A percentile compares a stretch with the other conserved stretches of the same genome.
Conservation (phyloP, 208 protist genomes). For the Trypanosoma lewisi region DNA sequence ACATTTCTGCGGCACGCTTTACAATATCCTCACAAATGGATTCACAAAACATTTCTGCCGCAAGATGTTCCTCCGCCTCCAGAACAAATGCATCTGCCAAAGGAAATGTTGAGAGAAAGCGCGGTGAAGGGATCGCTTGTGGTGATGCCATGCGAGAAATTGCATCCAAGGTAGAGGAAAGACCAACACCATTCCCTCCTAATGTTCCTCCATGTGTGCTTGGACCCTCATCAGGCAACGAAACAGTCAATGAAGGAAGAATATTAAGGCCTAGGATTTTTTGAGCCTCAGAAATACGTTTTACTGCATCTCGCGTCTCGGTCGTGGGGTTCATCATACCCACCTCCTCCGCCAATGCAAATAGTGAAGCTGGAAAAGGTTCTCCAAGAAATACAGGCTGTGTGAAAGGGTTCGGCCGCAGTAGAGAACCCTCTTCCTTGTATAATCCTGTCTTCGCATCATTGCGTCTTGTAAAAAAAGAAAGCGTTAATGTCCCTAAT, state of each 20-base stretch:
- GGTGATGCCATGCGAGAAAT: not conserved
- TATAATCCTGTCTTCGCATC: no score
- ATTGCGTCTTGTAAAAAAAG: not conserved
- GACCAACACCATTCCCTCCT: not conserved
- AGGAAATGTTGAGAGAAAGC: constrained; percentile 18
- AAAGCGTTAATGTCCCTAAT: not conserved
- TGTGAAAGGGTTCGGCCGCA: not conserved
- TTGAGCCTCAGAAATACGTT: not conserved
- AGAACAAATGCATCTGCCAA: constrained; percentile 32
- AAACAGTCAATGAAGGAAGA: not conserved
- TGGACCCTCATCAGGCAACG: not conserved
- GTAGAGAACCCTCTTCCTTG: not conserved
- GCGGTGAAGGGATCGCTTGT: not conserved
- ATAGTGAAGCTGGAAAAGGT: constrained; percentile 5
- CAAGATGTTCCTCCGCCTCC: constrained; percentile 22
- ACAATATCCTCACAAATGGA: constrained; percentile 72
- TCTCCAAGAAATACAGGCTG: constrained; percentile 3
- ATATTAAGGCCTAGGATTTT: not conserved
- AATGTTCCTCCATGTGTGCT: not conserved
- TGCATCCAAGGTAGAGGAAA: not conserved
- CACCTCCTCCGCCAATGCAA: constrained; percentile 10
- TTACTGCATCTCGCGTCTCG: constrained; percentile 9
- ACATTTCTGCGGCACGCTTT: constrained; percentile 37
- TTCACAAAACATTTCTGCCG: constrained; percentile 57
- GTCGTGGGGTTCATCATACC: not conserved